These are phyloP conservation scores for Racocetra persica DNA, from an alignment of 371 early-diverging fungal genomes.

Conservation along the genomic window DNA sequence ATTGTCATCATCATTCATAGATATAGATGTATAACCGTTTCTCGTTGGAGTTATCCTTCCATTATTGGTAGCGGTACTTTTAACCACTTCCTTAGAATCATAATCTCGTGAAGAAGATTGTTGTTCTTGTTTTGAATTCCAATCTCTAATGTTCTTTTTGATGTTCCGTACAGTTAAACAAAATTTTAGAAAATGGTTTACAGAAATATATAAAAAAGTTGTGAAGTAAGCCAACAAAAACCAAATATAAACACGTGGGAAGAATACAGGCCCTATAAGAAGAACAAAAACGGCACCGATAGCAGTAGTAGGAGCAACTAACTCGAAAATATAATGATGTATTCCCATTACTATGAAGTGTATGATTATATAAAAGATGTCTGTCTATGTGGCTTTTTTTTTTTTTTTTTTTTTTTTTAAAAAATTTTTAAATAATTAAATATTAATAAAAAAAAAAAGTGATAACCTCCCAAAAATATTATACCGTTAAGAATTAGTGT, in stretches of 20 bases:
- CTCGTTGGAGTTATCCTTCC: slow-evolving; percentile 24
- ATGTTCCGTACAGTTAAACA: slow-evolving; percentile 56
- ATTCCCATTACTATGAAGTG: not conserved
- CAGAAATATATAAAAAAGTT: slow-evolving; percentile 59
- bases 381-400: too few species aligned
- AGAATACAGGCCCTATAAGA: slow-evolving; percentile 58
- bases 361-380: too few species aligned
- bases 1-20: slow-evolving; percentile 47
- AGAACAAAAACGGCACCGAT: slow-evolving; percentile 58
- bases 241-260: slow-evolving; percentile 60
- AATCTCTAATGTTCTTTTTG: slow-evolving; percentile 55
- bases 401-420: too few species aligned
- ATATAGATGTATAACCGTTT: slow-evolving; percentile 24
- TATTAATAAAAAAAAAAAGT: too few species aligned
- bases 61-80: slow-evolving; percentile 17
- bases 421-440: too few species aligned
- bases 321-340: slow-evolving; percentile 45
- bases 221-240: slow-evolving; percentile 61
- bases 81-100: slow-evolving; percentile 11
- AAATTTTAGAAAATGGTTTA: slow-evolving; percentile 64
- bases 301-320: slow-evolving; percentile 62
- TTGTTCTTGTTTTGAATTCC: slow-evolving; percentile 50
- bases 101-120: slow-evolving; percentile 25
- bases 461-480: too few species aligned
- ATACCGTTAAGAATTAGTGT: too few species aligned